Percentiles rank a stretch among this genome's conserved stretches.
Conservation (phyloP, 495 filamentous ascomycete genomes). For the Durotheca rogersii region DNA sequence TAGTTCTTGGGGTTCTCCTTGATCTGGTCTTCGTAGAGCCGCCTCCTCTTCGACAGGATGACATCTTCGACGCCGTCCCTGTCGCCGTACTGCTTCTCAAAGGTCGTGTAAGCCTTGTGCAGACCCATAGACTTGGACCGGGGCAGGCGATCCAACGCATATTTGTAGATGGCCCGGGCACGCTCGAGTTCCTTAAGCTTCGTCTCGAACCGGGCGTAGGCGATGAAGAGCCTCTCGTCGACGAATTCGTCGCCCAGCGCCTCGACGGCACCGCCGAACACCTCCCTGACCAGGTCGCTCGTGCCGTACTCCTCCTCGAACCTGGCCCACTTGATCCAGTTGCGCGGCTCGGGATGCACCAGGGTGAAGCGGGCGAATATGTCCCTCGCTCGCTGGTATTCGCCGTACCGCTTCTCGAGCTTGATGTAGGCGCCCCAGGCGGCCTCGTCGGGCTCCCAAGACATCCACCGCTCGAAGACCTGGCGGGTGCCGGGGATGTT, state of each 20-base stretch:
- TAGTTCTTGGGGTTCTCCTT: conserved; percentile 93
- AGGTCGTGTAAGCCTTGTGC: conserved; percentile 92
- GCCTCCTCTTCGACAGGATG: conserved; percentile 85
- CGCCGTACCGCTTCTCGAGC: conserved; percentile 89
- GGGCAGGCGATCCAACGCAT: conserved; percentile 87
- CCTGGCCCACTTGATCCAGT: conserved; percentile 98
- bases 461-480: conserved; percentile 98
- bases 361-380: conserved; percentile 91
- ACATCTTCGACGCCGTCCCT: conserved; percentile 93
- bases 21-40: conserved; percentile 92
- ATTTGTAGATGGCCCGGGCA: conserved; percentile 95
- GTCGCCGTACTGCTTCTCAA: conserved; percentile 98
- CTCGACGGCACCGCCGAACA: conserved; percentile 87
- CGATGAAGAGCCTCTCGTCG: conserved; percentile 92
- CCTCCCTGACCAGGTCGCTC: conserved; percentile 85
- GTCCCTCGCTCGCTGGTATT: conserved; percentile 78
- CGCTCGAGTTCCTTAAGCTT: conserved; percentile 95
- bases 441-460: conserved; percentile 94
- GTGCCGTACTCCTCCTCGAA: conserved; percentile 96
- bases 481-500: conserved; percentile 91
- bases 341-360: conserved; percentile 91
- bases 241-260: conserved; percentile 93
- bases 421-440: conserved; percentile 97
- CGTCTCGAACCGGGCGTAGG: conserved; percentile 88
- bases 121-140: conserved; percentile 80